These are phyloP conservation scores for Dunaliella primolecta DNA, from an alignment of 139 green algal genomes.

Conservation along the genomic window DNA sequence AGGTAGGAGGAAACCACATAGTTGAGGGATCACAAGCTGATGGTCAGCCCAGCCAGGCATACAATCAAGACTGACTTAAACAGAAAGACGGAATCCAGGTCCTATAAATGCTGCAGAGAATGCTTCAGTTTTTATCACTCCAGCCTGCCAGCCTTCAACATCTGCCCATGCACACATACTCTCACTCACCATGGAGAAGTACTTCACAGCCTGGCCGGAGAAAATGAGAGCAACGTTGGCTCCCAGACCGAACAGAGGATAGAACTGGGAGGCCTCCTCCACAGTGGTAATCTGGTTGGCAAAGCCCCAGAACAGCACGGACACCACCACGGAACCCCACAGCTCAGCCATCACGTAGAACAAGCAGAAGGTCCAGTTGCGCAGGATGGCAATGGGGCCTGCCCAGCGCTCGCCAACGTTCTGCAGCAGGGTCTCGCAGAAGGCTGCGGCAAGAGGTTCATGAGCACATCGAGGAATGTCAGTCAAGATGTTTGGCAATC, in stretches of 20 bases:
- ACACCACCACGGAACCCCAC: conserved; percentile 98
- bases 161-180: too few species aligned
- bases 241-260: conserved; percentile 96
- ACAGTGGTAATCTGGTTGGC: conserved; percentile 99
- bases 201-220: conserved; percentile 93
- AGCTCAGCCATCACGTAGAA: conserved; percentile 99
- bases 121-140: too few species aligned
- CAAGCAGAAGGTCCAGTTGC: conserved; percentile 99
- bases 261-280: conserved; percentile 98
- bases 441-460: conserved; percentile 47
- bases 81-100: too few species aligned
- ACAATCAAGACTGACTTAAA: too few species aligned
- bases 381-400: conserved; percentile 95
- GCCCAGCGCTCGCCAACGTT: conserved; percentile 74
- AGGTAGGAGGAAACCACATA: too few species aligned
- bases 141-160: too few species aligned
- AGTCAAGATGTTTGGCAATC: conserved; percentile 67
- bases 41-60: too few species aligned
- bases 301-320: conserved; percentile 99
- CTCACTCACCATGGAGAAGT: conserved; percentile 92
- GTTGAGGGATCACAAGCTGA: too few species aligned
- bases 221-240: conserved; percentile 99
- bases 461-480: background rate
- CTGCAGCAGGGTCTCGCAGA: conserved; percentile 76
- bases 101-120: too few species aligned